Conservation (phyloP, 352 stramenopile species). For the Globisporangium viniferum region DNA sequence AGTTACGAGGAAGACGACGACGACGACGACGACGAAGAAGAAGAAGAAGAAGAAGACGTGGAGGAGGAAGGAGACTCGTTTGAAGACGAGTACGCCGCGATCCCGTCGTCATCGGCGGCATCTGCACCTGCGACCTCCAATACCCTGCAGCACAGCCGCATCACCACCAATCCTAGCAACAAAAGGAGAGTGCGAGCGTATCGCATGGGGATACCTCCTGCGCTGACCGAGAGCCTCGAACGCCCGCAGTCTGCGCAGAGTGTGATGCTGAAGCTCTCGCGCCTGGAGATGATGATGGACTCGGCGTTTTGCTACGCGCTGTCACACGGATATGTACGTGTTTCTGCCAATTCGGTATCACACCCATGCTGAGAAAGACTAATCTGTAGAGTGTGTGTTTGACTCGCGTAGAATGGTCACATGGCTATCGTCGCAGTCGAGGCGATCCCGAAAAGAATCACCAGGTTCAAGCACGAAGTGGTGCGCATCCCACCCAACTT, state of each 20-base stretch:
- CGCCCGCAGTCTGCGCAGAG: neutral
- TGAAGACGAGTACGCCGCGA: neutral
- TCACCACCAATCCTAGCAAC: neutral
- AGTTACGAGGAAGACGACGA: neutral
- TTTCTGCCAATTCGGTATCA: too few species aligned
- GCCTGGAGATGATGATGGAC: conserved; percentile 5
- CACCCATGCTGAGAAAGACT: too few species aligned
- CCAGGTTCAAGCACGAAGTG: conserved; percentile 5
- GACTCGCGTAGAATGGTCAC: neutral
- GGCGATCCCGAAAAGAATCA: neutral
- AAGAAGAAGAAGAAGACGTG: neutral
- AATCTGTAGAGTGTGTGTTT: too few species aligned
- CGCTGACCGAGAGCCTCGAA: neutral
- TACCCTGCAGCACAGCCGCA: neutral
- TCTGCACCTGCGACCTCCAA: neutral
- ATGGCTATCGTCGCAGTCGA: neutral
- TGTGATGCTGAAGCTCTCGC: neutral
- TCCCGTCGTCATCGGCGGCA: neutral
- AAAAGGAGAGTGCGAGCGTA: neutral
- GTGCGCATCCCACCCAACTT: neutral
- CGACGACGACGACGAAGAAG: neutral
- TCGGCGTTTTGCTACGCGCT: neutral
- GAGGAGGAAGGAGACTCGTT: neutral
- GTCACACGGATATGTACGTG: neutral
- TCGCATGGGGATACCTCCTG: neutral